Conservation (phyloP, 768 basidiomycete species). For the Pisolithus albus region DNA sequence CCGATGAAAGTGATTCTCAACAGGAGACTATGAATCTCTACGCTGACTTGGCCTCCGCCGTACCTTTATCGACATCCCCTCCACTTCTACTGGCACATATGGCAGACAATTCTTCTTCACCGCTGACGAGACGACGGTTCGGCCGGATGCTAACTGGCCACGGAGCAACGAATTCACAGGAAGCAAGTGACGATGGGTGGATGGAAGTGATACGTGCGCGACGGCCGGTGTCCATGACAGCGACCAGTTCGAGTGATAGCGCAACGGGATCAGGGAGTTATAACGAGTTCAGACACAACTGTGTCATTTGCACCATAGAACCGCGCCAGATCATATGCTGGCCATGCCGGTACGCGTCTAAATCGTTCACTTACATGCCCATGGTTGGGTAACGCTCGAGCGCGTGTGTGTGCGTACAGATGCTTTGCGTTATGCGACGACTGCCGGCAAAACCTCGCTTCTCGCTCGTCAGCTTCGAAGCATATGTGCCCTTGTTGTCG, state of each 20-base stretch:
- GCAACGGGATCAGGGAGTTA: slow-evolving; percentile 20
- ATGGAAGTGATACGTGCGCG: slow-evolving; percentile 24
- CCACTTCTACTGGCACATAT: slow-evolving; percentile 53
- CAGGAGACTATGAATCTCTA: slow-evolving; percentile 45
- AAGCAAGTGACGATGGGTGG: slow-evolving; percentile 21
- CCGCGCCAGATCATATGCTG: slow-evolving; percentile 70
- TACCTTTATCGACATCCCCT: slow-evolving; percentile 28
- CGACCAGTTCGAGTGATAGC: slow-evolving; percentile 5
- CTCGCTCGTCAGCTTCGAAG: slow-evolving; percentile 41
- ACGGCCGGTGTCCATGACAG: slow-evolving; percentile 4
- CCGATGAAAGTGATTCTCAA: slow-evolving; percentile 30
- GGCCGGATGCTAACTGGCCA: slow-evolving; percentile 26
- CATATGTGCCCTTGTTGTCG: slow-evolving; percentile 50
- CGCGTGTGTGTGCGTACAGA: slow-evolving; percentile 18
- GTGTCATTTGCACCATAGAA: slow-evolving; percentile 69
- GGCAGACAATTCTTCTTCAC: slow-evolving; percentile 35
- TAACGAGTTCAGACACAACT: slow-evolving; percentile 33
- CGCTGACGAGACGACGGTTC: slow-evolving; percentile 45
- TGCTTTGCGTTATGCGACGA: slow-evolving; percentile 50
- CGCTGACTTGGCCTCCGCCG: slow-evolving; percentile 42
- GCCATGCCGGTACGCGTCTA: slow-evolving; percentile 65
- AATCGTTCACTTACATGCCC: not conserved
- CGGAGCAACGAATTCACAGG: not conserved
- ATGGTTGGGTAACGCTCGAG: not conserved
- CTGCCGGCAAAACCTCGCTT: slow-evolving; percentile 47